Conservation (phyloP, 148 eudicot species). For the Rhododendron vialii region DNA sequence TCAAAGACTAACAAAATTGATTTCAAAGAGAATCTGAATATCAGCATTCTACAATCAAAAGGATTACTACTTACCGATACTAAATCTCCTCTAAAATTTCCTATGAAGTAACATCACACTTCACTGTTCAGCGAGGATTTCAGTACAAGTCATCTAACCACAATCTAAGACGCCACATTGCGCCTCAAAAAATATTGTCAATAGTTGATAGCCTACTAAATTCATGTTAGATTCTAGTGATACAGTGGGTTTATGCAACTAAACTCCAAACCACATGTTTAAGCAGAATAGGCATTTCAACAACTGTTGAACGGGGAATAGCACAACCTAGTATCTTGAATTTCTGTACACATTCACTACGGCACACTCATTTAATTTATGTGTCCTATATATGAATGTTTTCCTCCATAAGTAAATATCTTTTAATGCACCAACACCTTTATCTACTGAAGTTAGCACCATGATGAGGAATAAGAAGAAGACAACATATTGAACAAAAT, state of each 20-base stretch:
- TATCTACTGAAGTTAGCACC: neutral
- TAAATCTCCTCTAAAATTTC: neutral
- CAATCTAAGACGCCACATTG: neutral
- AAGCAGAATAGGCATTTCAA: neutral
- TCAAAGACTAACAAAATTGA: neutral
- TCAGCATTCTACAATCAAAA: neutral
- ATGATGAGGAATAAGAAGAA: neutral
- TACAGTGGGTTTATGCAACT: neutral
- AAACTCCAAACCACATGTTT: neutral
- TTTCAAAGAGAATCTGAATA: neutral
- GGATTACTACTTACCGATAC: neutral
- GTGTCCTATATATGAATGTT: neutral
- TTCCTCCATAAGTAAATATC: neutral
- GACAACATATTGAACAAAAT: neutral
- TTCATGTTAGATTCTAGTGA: neutral
- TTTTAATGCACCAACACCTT: neutral
- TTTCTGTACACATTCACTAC: neutral
- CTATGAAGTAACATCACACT: neutral
- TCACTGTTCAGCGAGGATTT: neutral
- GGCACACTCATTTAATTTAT: neutral
- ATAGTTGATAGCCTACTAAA: neutral
- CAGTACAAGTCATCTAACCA: neutral
- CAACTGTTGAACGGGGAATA: neutral
- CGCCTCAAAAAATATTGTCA: neutral
- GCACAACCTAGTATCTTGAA: constrained; percentile 1